Evolutionary conservation across 1,284 basidiomycete species (phyloP).

Genomic region (Inonotus obliquus): DNA sequence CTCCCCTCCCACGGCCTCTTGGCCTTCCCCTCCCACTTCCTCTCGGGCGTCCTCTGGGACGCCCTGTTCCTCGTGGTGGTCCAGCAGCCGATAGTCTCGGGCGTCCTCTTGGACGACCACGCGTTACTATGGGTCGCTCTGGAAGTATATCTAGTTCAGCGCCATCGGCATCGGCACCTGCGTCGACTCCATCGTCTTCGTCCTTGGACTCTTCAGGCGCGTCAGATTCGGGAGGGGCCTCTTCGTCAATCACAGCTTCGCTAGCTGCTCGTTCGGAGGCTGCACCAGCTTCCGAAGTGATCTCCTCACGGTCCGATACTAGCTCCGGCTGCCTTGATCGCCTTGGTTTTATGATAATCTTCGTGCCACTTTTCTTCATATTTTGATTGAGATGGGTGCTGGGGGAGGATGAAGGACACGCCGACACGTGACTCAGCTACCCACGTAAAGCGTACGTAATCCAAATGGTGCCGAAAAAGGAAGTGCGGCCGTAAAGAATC

Average conservation of each 20-base stretch:
- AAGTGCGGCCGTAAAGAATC: neutral
- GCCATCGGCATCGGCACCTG: conserved; percentile 22
- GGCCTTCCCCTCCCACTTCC: conserved; percentile 29
- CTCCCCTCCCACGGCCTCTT: conserved; percentile 39
- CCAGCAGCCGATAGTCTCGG: neutral
- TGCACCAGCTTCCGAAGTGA: conserved; percentile 1
- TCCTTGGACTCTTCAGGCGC: conserved; percentile 14
- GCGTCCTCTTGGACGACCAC: conserved; percentile 39
- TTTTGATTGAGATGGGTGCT: neutral
- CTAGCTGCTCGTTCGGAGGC: conserved; percentile 15
- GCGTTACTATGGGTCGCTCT: conserved; percentile 19
- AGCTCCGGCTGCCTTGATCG: conserved; percentile 27
- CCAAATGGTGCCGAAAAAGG: neutral
- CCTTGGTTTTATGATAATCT: conserved; percentile 52
- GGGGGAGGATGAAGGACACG: no score
- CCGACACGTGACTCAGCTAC: neutral
- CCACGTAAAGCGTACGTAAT: no score
- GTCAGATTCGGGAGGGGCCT: conserved; percentile 18
- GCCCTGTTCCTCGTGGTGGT: neutral
- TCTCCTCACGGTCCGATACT: conserved; percentile 20
- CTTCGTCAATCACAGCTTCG: conserved; percentile 20
- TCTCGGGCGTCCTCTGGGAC: conserved; percentile 15
- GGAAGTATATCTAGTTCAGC: conserved; percentile 15
- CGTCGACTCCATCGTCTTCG: conserved; percentile 20
- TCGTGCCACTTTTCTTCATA: conserved; percentile 26